Evolutionary conservation across 352 stramenopile genomes (phyloP).

Genomic region (Pythium myriotylum): DNA sequence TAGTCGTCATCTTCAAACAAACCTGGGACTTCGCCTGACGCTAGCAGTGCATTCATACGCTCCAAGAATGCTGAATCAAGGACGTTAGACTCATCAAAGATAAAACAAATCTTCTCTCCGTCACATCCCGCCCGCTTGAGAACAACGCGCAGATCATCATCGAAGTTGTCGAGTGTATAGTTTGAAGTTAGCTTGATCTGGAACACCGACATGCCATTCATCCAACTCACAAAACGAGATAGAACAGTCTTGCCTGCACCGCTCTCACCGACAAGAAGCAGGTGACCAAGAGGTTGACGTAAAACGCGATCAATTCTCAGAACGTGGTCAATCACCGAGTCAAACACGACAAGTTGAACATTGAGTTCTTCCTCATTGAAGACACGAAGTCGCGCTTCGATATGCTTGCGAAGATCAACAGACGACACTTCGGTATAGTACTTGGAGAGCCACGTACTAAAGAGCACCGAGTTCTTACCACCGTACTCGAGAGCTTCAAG

Average conservation of each 20-base stretch:
- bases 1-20: slow-evolving; percentile 99
- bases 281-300: slow-evolving; percentile 97
- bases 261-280: slow-evolving; percentile 98
- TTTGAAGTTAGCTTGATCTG: slow-evolving; percentile 99
- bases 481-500: slow-evolving; percentile 72
- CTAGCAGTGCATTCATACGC: slow-evolving; percentile 99
- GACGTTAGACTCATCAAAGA: slow-evolving; percentile 99
- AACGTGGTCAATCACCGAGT: slow-evolving; percentile 99
- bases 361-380: slow-evolving; percentile 99
- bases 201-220: slow-evolving; percentile 99
- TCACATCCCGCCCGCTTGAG: slow-evolving; percentile 98
- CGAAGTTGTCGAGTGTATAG: slow-evolving; percentile 99
- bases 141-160: slow-evolving; percentile 98
- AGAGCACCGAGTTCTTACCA: slow-evolving; percentile 95
- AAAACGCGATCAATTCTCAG: slow-evolving; percentile 98
- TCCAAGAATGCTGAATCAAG: slow-evolving; percentile 99
- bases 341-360: slow-evolving; percentile 99
- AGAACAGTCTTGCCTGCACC: slow-evolving; percentile 99
- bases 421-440: slow-evolving; percentile 94
- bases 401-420: slow-evolving; percentile 95
- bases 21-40: slow-evolving; percentile 99
- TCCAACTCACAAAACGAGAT: slow-evolving; percentile 99
- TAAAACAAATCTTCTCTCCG: slow-evolving; percentile 99
- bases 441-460: slow-evolving; percentile 98
- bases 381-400: slow-evolving; percentile 95